phyloP scores from a whole-genome alignment of 371 early-diverging fungal genomes.

The Fennellomyces sp. region DNA sequence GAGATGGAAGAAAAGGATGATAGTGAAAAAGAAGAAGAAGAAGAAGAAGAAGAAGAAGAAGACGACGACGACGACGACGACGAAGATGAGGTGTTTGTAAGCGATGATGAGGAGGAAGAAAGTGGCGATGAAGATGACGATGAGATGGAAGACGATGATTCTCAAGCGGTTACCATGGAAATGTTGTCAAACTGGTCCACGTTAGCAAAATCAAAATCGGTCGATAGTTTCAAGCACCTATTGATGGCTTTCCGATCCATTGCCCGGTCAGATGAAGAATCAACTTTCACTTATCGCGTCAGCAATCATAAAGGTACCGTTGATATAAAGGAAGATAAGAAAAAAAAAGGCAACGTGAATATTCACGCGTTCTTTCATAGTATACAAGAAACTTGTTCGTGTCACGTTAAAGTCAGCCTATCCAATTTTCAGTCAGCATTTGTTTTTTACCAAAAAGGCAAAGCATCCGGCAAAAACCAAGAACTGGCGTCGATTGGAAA shows the following conservation, averaged over 20 bases:
- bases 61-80: slow-evolving; percentile 37
- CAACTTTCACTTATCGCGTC: slow-evolving; percentile 63
- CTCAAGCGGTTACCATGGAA: slow-evolving; percentile 33
- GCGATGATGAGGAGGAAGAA: slow-evolving; percentile 33
- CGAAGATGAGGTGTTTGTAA: slow-evolving; percentile 27
- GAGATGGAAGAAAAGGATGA: slow-evolving; percentile 30
- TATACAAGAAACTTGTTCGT: slow-evolving; percentile 80
- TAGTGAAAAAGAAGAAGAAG: slow-evolving; percentile 32
- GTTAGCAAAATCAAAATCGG: slow-evolving; percentile 33
- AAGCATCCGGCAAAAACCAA: slow-evolving; percentile 58
- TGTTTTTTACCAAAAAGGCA: slow-evolving; percentile 52
- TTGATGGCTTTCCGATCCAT: slow-evolving; percentile 84
- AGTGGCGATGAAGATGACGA: slow-evolving; percentile 21
- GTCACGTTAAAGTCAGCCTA: slow-evolving; percentile 58
- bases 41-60: slow-evolving; percentile 18
- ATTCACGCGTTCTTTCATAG: slow-evolving; percentile 17
- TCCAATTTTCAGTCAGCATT: slow-evolving; percentile 61
- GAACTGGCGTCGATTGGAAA: slow-evolving; percentile 79
- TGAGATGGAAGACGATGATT: slow-evolving; percentile 16
- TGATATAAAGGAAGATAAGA: neutral
- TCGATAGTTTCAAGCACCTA: slow-evolving; percentile 45
- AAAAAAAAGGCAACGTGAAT: neutral
- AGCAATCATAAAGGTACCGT: slow-evolving; percentile 59
- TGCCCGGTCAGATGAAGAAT: slow-evolving; percentile 65
- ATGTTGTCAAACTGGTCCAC: slow-evolving; percentile 39